Base-by-base conservation (phyloP, 2,329 filamentous ascomycete genomes). In the Magnaporthiopsis poae region DNA sequence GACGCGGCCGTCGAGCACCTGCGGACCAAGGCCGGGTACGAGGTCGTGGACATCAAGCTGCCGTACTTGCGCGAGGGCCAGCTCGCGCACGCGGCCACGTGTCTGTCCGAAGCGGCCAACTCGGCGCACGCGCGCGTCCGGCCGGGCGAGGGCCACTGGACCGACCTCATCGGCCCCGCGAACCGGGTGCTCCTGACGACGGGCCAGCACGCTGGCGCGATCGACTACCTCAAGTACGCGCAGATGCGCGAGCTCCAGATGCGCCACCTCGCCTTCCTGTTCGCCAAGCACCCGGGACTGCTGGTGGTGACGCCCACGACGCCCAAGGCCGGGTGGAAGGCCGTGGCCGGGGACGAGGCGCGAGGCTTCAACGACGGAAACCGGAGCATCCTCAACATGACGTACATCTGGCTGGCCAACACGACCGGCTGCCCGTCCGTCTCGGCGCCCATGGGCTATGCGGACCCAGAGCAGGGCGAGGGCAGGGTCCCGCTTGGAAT, bases 371-470 rank as follows among this genome's bases (percentile, higher is more conserved):
- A 83, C 56, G 89, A 97, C 75, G 88, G 83, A 0, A 92, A 95
- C 74, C 81, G 79, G 68, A 88, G 86, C 21, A 79, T 96, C n/a
- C 81, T 84, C 33, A 90, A 86, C 73, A 96, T 96, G 91, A 86
- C 89, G 75, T 96, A 91, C 77, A 87, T 90, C 21, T 96, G 90
- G 84, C 77, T 96, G 52, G 90, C 92, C 8, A 97, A 97, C 76
- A 88, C 92, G 71, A 86, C 83, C 0, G 93, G 93, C 0, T 88
- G 88, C 63, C 93, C 93, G 0, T 87, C 90, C 0, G 84, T 96
- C 15, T 87, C 81, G 62, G 87, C 86, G 52, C 92, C 93, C 0
- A 87, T 90, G 13, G 92, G 91, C 0, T 96, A 92, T 77, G 83
- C 80, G 3, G 79, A 85, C 33, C 80, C 84, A 0, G 77, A 78